Percentiles rank a stretch among this genome's conserved stretches.
Conservation (phyloP, 169 alveolate genomes). For the Hepatocystis sp. region DNA sequence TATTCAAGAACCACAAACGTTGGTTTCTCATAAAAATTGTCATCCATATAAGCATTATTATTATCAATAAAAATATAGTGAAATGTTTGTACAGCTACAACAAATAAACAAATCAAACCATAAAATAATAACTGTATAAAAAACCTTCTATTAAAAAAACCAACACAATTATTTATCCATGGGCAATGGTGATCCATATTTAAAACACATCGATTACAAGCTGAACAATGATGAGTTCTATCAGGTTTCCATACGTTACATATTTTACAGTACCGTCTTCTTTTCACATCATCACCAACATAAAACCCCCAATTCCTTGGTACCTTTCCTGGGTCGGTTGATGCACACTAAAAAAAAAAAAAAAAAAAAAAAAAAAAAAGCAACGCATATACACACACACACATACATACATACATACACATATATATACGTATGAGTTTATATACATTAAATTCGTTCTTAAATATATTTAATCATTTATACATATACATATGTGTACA, state of each 20-base stretch:
- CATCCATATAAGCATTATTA: conserved; percentile 57
- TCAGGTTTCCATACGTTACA: conserved; percentile 99
- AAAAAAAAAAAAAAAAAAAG: conserved; percentile 29
- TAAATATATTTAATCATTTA: too few species aligned
- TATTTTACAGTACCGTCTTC: conserved; percentile 96
- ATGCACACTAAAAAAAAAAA: conserved; percentile 82
- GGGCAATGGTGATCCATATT: conserved; percentile 99
- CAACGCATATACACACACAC: too few species aligned
- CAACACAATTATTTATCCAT: conserved; percentile 98
- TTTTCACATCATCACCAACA: conserved; percentile 97
- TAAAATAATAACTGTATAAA: conserved; percentile 95
- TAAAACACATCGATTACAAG: conserved; percentile 95
- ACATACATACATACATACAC: too few species aligned
- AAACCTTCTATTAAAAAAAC: conserved; percentile 96
- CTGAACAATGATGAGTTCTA: conserved; percentile 98
- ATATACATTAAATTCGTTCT: too few species aligned
- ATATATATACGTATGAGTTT: too few species aligned
- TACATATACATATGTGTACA: too few species aligned
- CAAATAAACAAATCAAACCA: conserved; percentile 81
- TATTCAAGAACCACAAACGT: conserved; percentile 51
- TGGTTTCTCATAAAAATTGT: conserved; percentile 48
- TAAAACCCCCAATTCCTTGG: conserved; percentile 97
- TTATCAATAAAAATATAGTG: conserved; percentile 61
- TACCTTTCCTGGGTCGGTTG: conserved; percentile 97
- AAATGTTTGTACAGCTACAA: conserved; percentile 69